Conservation (phyloP, 192 early-diverging fungal genomes). For the Kickxella alabastrina region DNA sequence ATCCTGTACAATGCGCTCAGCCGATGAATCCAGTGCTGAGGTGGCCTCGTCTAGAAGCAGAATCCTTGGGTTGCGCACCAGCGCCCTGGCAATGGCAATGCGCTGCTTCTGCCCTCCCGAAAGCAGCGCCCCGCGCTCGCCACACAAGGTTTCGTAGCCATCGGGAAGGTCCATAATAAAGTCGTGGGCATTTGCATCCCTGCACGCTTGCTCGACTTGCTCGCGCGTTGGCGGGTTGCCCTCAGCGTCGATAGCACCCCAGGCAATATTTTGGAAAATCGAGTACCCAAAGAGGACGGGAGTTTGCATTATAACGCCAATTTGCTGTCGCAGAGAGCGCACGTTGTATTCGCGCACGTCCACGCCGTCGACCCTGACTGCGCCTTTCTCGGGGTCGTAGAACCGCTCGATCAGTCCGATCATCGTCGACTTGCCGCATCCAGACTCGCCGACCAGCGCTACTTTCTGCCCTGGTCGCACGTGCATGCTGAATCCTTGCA, state of each 20-base stretch:
- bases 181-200: slow-evolving; percentile 69
- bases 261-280: slow-evolving; percentile 80
- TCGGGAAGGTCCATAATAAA: slow-evolving; percentile 71
- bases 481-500: slow-evolving; percentile 67
- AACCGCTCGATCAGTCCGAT: slow-evolving; percentile 82
- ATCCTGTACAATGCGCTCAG: slow-evolving; percentile 76
- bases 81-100: slow-evolving; percentile 90
- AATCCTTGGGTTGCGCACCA: slow-evolving; percentile 83
- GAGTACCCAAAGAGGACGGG: slow-evolving; percentile 80
- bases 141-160: slow-evolving; percentile 84
- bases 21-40: slow-evolving; percentile 76
- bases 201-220: slow-evolving; percentile 64
- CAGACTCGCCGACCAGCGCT: slow-evolving; percentile 87
- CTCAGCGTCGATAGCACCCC: slow-evolving; percentile 55
- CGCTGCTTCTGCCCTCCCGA: slow-evolving; percentile 96
- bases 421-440: slow-evolving; percentile 84
- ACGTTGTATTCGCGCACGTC: slow-evolving; percentile 76
- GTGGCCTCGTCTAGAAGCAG: slow-evolving; percentile 90
- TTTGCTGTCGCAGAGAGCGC: slow-evolving; percentile 74
- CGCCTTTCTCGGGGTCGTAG: slow-evolving; percentile 62
- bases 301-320: slow-evolving; percentile 89
- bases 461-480: slow-evolving; percentile 77
- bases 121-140: slow-evolving; percentile 75
- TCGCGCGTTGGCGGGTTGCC: slow-evolving; percentile 64
- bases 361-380: slow-evolving; percentile 68